phyloP scores from a whole-genome alignment of 306 rosid genomes.

The Ormosia semicastrata region DNA sequence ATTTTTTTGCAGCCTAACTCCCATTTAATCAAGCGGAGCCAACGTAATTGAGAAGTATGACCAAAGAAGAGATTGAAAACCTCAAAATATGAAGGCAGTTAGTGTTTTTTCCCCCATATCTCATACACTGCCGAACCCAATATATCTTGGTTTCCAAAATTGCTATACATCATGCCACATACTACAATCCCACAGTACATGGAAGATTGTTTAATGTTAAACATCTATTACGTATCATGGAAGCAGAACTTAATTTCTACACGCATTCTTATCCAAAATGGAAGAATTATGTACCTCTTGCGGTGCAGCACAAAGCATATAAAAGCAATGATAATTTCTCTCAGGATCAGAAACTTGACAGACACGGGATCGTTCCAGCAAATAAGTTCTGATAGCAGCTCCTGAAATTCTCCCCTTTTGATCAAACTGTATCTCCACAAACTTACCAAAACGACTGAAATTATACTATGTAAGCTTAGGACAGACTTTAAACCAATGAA shows the following conservation, averaged over 20 bases:
- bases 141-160: too few relatives aligned
- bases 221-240: background rate
- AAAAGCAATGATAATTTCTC: slow-evolving; percentile 97
- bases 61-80: background rate
- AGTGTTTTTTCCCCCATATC: too few relatives aligned
- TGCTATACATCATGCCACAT: background rate
- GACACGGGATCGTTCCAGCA: slow-evolving; percentile 88
- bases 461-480: slow-evolving; percentile 41
- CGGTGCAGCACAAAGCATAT: slow-evolving; percentile 97
- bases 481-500: slow-evolving; percentile 24
- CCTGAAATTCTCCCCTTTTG: slow-evolving; percentile 85
- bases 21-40: background rate
- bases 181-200: background rate
- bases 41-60: background rate
- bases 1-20: background rate
- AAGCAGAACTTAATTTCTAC: background rate
- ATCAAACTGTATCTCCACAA: slow-evolving; percentile 96
- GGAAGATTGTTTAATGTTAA: background rate
- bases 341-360: slow-evolving; percentile 99
- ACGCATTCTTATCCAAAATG: background rate
- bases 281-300: slow-evolving; percentile 53
- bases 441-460: slow-evolving; percentile 98
- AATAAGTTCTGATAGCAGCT: slow-evolving; percentile 96
- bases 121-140: too few relatives aligned
- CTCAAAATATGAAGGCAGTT: background rate